Evolutionary conservation across 1,139 yeast genomes (phyloP).

Genomic region (Lodderomyces parapsilosis): DNA sequence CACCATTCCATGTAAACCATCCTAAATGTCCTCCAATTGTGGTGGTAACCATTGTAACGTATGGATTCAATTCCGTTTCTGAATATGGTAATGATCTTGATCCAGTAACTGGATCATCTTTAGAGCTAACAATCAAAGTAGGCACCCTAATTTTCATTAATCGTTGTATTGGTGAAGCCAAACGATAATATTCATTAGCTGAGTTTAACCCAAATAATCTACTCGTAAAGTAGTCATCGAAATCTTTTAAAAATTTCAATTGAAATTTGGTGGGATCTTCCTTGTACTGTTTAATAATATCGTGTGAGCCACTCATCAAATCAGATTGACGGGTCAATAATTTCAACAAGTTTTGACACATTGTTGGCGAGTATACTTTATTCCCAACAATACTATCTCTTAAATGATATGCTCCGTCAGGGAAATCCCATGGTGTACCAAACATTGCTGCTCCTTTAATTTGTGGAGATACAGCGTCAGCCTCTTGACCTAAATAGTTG

Average conservation of each 20-base stretch:
- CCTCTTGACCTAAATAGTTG: slow-evolving; percentile 57
- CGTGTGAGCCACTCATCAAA: slow-evolving; percentile 23
- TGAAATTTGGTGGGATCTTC: slow-evolving; percentile 35
- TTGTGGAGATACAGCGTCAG: slow-evolving; percentile 29
- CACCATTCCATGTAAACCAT: slow-evolving; percentile 51
- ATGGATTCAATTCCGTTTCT: slow-evolving; percentile 69
- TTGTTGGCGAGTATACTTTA: slow-evolving; percentile 50
- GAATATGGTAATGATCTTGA: slow-evolving; percentile 52
- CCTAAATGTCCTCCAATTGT: slow-evolving; percentile 84
- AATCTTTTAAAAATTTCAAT: slow-evolving; percentile 35
- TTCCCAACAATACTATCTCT: slow-evolving; percentile 44
- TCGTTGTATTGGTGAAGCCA: slow-evolving; percentile 53
- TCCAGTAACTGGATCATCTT: slow-evolving; percentile 63
- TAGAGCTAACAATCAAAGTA: slow-evolving; percentile 45
- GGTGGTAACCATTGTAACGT: slow-evolving; percentile 62
- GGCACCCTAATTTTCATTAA: slow-evolving; percentile 54
- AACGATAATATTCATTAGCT: slow-evolving; percentile 53
- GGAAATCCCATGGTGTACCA: slow-evolving; percentile 60
- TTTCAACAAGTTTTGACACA: slow-evolving; percentile 49
- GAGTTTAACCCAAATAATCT: slow-evolving; percentile 53
- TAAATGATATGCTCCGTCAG: slow-evolving; percentile 44
- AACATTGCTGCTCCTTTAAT: slow-evolving; percentile 50
- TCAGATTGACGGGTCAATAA: slow-evolving; percentile 43
- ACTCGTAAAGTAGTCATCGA: slow-evolving; percentile 54
- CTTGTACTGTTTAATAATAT: slow-evolving; percentile 28